These are phyloP conservation scores for Nakazawaea holstii DNA, from an alignment of 805 yeast species.

Conservation along the genomic window DNA sequence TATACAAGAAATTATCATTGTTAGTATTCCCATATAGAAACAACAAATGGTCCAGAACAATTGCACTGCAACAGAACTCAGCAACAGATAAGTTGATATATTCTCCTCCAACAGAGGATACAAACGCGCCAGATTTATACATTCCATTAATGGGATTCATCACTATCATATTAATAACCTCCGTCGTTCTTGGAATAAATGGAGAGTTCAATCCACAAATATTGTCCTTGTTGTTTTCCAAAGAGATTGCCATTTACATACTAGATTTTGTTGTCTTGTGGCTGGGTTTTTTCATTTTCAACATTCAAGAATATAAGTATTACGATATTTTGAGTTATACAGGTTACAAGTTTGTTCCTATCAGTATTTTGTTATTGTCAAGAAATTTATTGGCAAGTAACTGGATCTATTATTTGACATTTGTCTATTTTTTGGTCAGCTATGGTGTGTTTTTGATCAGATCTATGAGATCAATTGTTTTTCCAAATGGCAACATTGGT, in stretches of 20 bases:
- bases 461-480: constrained; percentile 61
- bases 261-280: constrained; percentile 73
- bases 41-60: constrained; percentile 71
- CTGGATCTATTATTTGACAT: constrained; percentile 29
- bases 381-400: constrained; percentile 32
- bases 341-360: constrained; percentile 91
- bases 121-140: constrained; percentile 94
- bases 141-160: constrained; percentile 92
- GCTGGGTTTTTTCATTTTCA: constrained; percentile 76
- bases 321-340: constrained; percentile 86
- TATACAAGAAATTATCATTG: constrained; percentile 62
- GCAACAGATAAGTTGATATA: constrained; percentile 34
- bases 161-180: constrained; percentile 81
- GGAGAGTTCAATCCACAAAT: constrained; percentile 93
- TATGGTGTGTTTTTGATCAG: constrained; percentile 65
- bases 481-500: constrained; percentile 53
- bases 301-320: constrained; percentile 54
- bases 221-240: constrained; percentile 81
- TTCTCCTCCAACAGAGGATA: constrained; percentile 78
- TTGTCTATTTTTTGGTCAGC: constrained; percentile 44
- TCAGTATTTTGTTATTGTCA: constrained; percentile 49
- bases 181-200: constrained; percentile 76
- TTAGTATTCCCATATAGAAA: constrained; percentile 84
- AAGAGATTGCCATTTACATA: constrained; percentile 76
- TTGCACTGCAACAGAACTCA: constrained; percentile 28